phyloP scores from a whole-genome alignment of 2,329 filamentous ascomycete genomes.

The Clarireedia homoeocarpa region DNA sequence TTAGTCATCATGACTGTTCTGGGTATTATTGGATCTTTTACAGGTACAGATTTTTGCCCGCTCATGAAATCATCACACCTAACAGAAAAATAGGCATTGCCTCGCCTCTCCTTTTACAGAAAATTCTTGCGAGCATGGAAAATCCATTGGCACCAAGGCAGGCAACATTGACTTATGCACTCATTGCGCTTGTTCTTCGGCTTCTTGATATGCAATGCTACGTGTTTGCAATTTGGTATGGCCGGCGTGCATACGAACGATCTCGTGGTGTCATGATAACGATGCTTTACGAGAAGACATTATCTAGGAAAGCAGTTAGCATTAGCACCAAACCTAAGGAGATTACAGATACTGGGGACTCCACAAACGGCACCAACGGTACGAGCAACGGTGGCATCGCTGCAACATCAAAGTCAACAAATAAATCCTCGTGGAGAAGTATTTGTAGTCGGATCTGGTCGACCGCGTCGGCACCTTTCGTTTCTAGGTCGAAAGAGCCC shows the following conservation, averaged over 20 bases:
- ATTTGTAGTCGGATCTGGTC: slow-evolving; percentile 15
- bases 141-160: slow-evolving; percentile 40
- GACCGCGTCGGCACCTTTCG: slow-evolving; percentile 22
- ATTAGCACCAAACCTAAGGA: slow-evolving; percentile 21
- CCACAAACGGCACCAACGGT: slow-evolving; percentile 1
- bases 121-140: slow-evolving; percentile 60
- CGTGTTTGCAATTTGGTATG: slow-evolving; percentile 71
- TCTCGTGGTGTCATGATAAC: slow-evolving; percentile 80
- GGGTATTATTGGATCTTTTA: slow-evolving; percentile 53
- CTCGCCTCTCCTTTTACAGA: slow-evolving; percentile 63
- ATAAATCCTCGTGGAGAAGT: slow-evolving; percentile 11
- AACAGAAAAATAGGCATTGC: slow-evolving; percentile 40
- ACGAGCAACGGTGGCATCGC: slow-evolving; percentile 6
- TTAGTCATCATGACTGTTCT: slow-evolving; percentile 50
- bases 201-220: slow-evolving; percentile 56
- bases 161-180: slow-evolving; percentile 57
- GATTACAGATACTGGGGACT: slow-evolving; percentile 9
- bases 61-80: background rate
- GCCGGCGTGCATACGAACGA: slow-evolving; percentile 75
- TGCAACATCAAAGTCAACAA: slow-evolving; percentile 7
- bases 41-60: slow-evolving; percentile 33
- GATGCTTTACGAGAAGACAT: slow-evolving; percentile 67
- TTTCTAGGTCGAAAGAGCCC: slow-evolving; percentile 22
- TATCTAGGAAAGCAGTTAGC: slow-evolving; percentile 27
- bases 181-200: slow-evolving; percentile 51